These are phyloP conservation scores for Hypsizygus ulmarius DNA, from an alignment of 1,284 basidiomycete genomes.

Conservation along the genomic window DNA sequence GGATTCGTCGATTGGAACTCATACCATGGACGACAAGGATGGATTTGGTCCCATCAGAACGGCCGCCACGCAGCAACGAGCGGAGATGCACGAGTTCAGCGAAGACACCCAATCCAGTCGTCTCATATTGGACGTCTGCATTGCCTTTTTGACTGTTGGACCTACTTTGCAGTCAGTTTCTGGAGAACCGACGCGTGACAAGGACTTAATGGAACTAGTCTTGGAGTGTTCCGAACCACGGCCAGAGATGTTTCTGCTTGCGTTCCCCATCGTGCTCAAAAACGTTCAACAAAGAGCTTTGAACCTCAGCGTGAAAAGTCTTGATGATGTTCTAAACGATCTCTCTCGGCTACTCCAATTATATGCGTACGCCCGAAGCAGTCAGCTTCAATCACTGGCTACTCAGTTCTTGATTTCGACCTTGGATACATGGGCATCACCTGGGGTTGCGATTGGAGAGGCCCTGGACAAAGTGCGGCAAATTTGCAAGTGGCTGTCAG, in stretches of 20 bases:
- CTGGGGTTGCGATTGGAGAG: slow-evolving; percentile 34
- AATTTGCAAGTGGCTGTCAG: slow-evolving; percentile 55
- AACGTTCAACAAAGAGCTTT: slow-evolving; percentile 56
- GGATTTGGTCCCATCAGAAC: slow-evolving; percentile 63
- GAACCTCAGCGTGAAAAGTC: slow-evolving; percentile 46
- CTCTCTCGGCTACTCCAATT: slow-evolving; percentile 51
- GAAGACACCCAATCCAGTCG: slow-evolving; percentile 28
- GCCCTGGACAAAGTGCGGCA: slow-evolving; percentile 44
- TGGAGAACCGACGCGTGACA: slow-evolving; percentile 60
- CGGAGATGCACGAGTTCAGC: slow-evolving; percentile 27
- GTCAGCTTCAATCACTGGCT: slow-evolving; percentile 51
- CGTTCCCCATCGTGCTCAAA: slow-evolving; percentile 57
- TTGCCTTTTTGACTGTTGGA: slow-evolving; percentile 53
- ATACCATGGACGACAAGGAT: slow-evolving; percentile 48
- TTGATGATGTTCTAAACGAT: slow-evolving; percentile 54
- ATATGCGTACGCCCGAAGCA: slow-evolving; percentile 61
- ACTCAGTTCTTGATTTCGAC: slow-evolving; percentile 70
- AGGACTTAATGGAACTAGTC: slow-evolving; percentile 59
- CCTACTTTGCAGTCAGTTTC: slow-evolving; percentile 60
- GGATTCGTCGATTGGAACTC: slow-evolving; percentile 12
- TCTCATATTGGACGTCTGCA: slow-evolving; percentile 44
- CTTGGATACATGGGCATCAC: slow-evolving; percentile 55
- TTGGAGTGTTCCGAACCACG: slow-evolving; percentile 43
- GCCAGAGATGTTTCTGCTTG: slow-evolving; percentile 50
- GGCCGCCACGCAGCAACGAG: slow-evolving; percentile 30